Evolutionary conservation across 2,329 filamentous ascomycete species (phyloP), one percentile per base, ranked within the genome.

Genomic region (Bipolaris cookei): DNA sequence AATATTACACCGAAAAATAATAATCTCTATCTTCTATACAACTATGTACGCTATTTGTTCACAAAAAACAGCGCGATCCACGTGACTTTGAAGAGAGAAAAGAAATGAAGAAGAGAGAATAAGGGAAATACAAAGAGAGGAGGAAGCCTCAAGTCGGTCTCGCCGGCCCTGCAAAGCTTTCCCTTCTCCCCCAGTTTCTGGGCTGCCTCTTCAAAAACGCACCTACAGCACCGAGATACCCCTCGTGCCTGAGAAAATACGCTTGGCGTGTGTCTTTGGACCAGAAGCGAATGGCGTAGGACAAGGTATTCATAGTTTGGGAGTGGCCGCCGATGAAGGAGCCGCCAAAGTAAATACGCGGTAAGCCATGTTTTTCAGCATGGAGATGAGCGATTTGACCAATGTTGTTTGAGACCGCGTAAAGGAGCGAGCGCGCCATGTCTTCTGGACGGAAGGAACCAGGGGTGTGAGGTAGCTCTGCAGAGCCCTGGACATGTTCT

Each of bases 371-470:
- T 72, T 97, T 95, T 75, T 97, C 93, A 5, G 92, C 95, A 74
- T 98, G 95, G n/a, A 99, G 83, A 76, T 95, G 97, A 41, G 95
- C 92, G 68, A 99, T 96, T 80, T 99, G 95, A 14, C 95, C 95
- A 63, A 98, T 97, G 78, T 98, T 98, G 81, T 98, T 98, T 75
- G 85, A 87, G 28, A 98, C 92, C 21, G 95, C 95, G 78, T 97
- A 99, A 0, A 99, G 85, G 16, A 99, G 83, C 44, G 92, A 97
- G 30, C 94, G 84, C 21, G 91, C 95, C 63, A 99, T 91, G 76
- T 99, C 95, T 72, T 92, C 88, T 34, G 87, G 83, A 16, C 86
- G 87, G 77, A 97, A 98, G 3, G 80, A 73, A 16, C 76, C 75
- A 35, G 78, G 77, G 39, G 69, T 23, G 73, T 77, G 64, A 60